Evolutionary conservation across 495 filamentous ascomycete genomes (phyloP), one percentile per base, ranked within the genome.

Genomic region (Bacidia rubella): DNA sequence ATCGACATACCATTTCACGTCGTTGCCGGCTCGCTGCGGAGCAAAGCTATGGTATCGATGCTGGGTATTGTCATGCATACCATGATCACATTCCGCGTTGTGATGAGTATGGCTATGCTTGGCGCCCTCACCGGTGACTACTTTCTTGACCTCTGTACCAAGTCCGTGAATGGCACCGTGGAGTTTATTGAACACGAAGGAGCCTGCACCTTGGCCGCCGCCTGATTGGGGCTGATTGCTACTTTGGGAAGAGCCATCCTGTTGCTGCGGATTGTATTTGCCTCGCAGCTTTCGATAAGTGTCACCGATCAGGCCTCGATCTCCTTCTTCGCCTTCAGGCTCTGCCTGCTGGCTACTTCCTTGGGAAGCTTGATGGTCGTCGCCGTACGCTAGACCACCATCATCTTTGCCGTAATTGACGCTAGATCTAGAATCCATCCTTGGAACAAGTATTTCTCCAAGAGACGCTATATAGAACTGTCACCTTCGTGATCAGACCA

Each of bases 1-100:
- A 66, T 97, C 90, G 21, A 96, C 87, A 71, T 86, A 92, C 87
- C 88, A 95, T 68, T 97, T 95, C 32, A 74, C 74, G 49, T 80
- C 74, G 55, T 86, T 85, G 12, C 74, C 72, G 46, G 75, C 69
- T 23, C 80, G 69, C 12, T 76, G 67, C 3, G 86, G 83, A 1
- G 85, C 85, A 68, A 96, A 96, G 56, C 86, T 93, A 38, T 79
- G 76, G 66, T 82, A 95, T 29, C 88, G 78, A 56, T 90, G 74
- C 47, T 78, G 70, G 39, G 74, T 64, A 44, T 65, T 65, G 42
- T 71, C 65, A 44, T 72, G 67, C 9, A 57, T 57, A 19, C 52
- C 63, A 20, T 68, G 52, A 20, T 69, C 71, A 57, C 75, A 78
- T 26, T 74, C 57, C 22, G 70, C 67, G 54, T 71, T 72, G 2